A percentile compares a stretch with the other conserved stretches of the same genome.
These are phyloP conservation scores for Pseudocercospora ulei DNA, from an alignment of 2,329 filamentous ascomycete species.

Conservation along the genomic window DNA sequence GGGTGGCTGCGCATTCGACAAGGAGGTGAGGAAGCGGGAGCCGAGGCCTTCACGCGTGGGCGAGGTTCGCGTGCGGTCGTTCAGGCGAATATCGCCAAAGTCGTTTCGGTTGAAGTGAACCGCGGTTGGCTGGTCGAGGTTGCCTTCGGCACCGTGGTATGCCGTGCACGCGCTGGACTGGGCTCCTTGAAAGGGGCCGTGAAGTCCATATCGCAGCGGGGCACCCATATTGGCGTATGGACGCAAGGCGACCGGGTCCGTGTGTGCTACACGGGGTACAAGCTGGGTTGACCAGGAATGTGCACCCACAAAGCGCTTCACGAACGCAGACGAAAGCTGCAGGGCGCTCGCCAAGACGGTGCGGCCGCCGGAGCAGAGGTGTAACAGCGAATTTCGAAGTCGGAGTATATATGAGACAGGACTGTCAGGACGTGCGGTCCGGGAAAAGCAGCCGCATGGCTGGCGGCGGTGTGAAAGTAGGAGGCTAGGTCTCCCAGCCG, in stretches of 20 bases:
- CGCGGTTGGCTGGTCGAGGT: slow-evolving; percentile 16
- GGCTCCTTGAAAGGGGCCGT: slow-evolving; percentile 12
- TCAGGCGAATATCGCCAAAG: slow-evolving; percentile 16
- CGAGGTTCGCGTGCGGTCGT: slow-evolving; percentile 13
- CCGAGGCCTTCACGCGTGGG: slow-evolving; percentile 25
- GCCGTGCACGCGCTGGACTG: slow-evolving; percentile 17
- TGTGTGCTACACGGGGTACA: background rate
- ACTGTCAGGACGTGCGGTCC: no score
- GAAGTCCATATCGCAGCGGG: slow-evolving; percentile 7
- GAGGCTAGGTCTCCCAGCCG: no score
- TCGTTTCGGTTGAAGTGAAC: slow-evolving; percentile 13
- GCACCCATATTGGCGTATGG: slow-evolving; percentile 13
- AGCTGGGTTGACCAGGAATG: slow-evolving; percentile 6
- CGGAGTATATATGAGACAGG: no score
- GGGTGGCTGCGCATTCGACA: slow-evolving; percentile 27
- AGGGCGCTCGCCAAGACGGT: background rate
- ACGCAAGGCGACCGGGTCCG: slow-evolving; percentile 6
- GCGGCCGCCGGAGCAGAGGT: background rate
- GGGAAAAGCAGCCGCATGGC: no score
- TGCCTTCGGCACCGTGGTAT: slow-evolving; percentile 24
- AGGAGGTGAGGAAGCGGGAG: slow-evolving; percentile 24
- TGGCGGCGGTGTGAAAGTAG: no score
- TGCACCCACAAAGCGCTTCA: background rate
- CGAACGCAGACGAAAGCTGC: background rate
- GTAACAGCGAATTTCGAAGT: background rate